Evolutionary conservation across 305 asterid genomes (phyloP).

Genomic region (Lippia alba): DNA sequence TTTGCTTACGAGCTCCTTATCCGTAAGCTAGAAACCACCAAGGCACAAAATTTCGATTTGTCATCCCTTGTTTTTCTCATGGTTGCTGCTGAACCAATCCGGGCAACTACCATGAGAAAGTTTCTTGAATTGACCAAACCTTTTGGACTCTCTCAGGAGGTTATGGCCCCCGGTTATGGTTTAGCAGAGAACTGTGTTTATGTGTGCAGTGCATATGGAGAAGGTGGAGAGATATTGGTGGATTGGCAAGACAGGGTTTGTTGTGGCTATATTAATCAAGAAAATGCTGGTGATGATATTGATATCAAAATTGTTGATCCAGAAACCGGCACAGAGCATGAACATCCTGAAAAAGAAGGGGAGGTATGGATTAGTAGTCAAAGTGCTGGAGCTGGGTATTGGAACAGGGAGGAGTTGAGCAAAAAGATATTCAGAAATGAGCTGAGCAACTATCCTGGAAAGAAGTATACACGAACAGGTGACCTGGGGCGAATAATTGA

Average conservation of each 20-base stretch:
- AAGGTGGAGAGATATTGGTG: constrained; percentile 52
- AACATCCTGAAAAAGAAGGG: constrained; percentile 58
- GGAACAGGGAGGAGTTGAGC: constrained; percentile 64
- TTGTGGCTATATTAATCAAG: constrained; percentile 55
- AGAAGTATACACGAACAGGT: constrained; percentile 59
- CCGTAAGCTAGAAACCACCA: constrained; percentile 58
- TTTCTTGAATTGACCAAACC: constrained; percentile 60
- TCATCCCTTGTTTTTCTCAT: constrained; percentile 72
- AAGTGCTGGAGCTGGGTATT: constrained; percentile 78
- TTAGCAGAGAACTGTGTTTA: constrained; percentile 80
- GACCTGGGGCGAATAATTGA: constrained; percentile 69
- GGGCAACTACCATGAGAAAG: constrained; percentile 57
- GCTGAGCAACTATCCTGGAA: constrained; percentile 44
- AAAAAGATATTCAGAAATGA: constrained; percentile 53
- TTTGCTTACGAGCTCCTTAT: constrained; percentile 73
- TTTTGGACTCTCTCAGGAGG: constrained; percentile 65
- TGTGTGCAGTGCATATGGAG: constrained; percentile 78
- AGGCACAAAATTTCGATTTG: constrained; percentile 48
- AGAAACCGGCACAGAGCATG: constrained; percentile 48
- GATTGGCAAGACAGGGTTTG: constrained; percentile 86
- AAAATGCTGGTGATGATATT: constrained; percentile 45
- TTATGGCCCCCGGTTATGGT: constrained; percentile 83
- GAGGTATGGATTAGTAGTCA: constrained; percentile 76
- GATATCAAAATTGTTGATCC: constrained; percentile 65
- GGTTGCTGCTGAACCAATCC: constrained; percentile 80